Conservation (phyloP, 768 basidiomycete species). For the Phaeolepiota aurea region DNA sequence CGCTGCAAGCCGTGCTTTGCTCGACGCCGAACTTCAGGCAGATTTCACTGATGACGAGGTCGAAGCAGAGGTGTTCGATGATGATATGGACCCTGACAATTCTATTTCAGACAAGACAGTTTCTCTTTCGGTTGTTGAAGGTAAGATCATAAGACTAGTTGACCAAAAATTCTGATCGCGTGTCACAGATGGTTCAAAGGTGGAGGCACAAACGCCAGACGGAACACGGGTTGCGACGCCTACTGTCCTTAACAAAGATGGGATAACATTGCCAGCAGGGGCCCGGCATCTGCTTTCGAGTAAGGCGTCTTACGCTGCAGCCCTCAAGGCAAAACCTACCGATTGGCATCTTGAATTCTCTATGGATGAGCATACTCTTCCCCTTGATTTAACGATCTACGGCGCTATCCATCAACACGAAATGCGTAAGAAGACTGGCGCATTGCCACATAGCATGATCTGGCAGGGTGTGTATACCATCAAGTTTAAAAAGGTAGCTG, state of each 20-base stretch:
- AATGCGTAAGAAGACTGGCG: conserved; percentile 62
- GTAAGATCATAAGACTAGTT: conserved; percentile 27
- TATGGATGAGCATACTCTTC: conserved; percentile 81
- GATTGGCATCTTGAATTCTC: conserved; percentile 98
- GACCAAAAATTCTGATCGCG: not conserved
- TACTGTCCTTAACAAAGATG: conserved; percentile 38
- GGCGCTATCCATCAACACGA: conserved; percentile 94
- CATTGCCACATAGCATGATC: conserved; percentile 59
- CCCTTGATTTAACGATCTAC: conserved; percentile 88
- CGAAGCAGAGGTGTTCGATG: conserved; percentile 87
- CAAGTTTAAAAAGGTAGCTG: conserved; percentile 87
- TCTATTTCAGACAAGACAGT: conserved; percentile 77
- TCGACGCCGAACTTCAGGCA: conserved; percentile 58
- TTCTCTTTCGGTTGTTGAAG: conserved; percentile 74
- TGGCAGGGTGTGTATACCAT: conserved; percentile 91
- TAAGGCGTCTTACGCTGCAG: conserved; percentile 83
- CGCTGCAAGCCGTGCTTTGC: conserved; percentile 39
- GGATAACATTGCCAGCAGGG: conserved; percentile 18
- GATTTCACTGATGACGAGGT: conserved; percentile 86
- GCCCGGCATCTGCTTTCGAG: conserved; percentile 20
- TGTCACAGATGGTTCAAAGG: conserved; percentile 75
- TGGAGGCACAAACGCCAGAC: conserved; percentile 95
- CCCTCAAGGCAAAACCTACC: conserved; percentile 83
- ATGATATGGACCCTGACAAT: conserved; percentile 71
- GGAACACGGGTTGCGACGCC: conserved; percentile 93